A percentile compares a stretch with the other conserved stretches of the same genome.
Conservation (phyloP, 495 filamentous ascomycete species). For the Talaromyces stipitatus region DNA sequence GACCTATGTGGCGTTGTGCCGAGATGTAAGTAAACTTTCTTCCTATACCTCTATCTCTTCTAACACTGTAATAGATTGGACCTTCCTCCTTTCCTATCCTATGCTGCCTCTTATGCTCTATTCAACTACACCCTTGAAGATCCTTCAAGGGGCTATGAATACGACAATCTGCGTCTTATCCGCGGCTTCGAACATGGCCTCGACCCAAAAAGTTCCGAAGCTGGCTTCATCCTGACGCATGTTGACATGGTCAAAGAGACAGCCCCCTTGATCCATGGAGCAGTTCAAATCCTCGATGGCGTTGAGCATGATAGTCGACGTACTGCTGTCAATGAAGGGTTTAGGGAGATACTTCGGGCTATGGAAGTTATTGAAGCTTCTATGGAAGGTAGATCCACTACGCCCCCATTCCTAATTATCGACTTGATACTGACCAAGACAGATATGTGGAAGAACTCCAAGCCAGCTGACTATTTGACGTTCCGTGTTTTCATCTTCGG, state of each 20-base stretch:
- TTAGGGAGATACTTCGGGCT: conserved; percentile 50
- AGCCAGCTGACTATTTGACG: conserved; percentile 66
- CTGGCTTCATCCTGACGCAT: conserved; percentile 80
- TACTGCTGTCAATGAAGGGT: conserved; percentile 52
- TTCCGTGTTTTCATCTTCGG: conserved; percentile 95
- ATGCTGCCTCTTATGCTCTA: conserved; percentile 83
- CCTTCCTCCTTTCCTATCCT: conserved; percentile 82
- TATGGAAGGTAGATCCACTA: conserved; percentile 58
- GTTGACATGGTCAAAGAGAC: conserved; percentile 81
- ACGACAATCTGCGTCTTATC: conserved; percentile 74
- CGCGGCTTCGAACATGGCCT: conserved; percentile 84
- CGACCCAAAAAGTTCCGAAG: conserved; percentile 79
- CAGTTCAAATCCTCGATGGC: conserved; percentile 54
- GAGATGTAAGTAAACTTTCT: conserved; percentile 54
- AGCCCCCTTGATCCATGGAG: conserved; percentile 60
- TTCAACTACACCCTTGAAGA: conserved; percentile 78
- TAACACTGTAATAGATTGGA: conserved; percentile 22
- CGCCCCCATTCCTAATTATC: background rate
- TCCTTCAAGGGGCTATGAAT: conserved; percentile 56
- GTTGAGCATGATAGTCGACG: conserved; percentile 41
- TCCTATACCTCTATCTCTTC: background rate
- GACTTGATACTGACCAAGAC: conserved; percentile 9
- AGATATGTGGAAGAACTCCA: conserved; percentile 83
- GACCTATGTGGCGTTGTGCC: conserved; percentile 71
- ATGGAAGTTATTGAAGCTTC: conserved; percentile 65